phyloP scores from a whole-genome alignment of 169 alveolate genomes.

The Plasmodium cynomolgi region DNA sequence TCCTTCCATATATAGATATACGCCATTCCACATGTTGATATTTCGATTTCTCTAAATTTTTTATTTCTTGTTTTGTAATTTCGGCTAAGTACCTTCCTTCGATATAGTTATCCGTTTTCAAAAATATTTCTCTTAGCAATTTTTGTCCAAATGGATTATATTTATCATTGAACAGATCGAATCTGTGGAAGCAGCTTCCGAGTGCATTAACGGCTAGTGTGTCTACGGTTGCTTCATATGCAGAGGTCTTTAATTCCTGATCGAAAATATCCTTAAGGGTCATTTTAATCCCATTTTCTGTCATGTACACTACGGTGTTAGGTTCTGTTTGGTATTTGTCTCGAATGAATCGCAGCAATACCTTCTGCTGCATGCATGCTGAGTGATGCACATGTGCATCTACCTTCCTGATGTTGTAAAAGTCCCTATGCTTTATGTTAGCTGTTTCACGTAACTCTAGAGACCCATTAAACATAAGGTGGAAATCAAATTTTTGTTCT shows the following conservation, averaged over 20 bases:
- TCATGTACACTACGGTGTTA: slow-evolving; percentile 80
- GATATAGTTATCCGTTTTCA: slow-evolving; percentile 91
- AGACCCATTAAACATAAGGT: slow-evolving; percentile 81
- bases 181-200: slow-evolving; percentile 91
- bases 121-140: slow-evolving; percentile 89
- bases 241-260: slow-evolving; percentile 80
- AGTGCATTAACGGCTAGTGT: slow-evolving; percentile 89
- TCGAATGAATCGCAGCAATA: slow-evolving; percentile 89
- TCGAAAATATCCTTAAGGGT: slow-evolving; percentile 85
- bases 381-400: slow-evolving; percentile 96
- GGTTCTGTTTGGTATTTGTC: slow-evolving; percentile 83
- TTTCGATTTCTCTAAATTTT: slow-evolving; percentile 86
- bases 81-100: slow-evolving; percentile 92
- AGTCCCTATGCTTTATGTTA: slow-evolving; percentile 87
- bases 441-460: slow-evolving; percentile 81
- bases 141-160: slow-evolving; percentile 92
- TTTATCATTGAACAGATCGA: slow-evolving; percentile 93
- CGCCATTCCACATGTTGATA: slow-evolving; percentile 94
- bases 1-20: slow-evolving; percentile 92
- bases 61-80: slow-evolving; percentile 90
- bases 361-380: slow-evolving; percentile 92
- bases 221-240: slow-evolving; percentile 85
- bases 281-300: slow-evolving; percentile 75
- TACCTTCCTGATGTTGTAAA: slow-evolving; percentile 93
- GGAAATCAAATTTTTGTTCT: slow-evolving; percentile 81